A percentile compares a stretch with the other conserved stretches of the same genome.
Conservation (phyloP, 768 basidiomycete species). For the Dioszegia hungarica region DNA sequence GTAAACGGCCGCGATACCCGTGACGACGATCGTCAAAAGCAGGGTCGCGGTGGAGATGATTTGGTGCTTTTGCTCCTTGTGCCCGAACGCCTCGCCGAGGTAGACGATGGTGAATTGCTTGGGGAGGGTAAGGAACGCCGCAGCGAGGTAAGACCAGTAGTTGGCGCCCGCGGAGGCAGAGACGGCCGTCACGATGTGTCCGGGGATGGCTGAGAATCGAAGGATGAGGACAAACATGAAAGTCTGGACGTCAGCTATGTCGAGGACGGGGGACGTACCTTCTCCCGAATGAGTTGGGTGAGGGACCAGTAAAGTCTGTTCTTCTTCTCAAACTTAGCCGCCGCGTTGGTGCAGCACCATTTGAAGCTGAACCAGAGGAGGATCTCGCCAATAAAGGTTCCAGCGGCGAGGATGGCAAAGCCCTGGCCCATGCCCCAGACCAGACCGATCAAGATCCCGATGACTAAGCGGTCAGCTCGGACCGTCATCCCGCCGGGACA, state of each 20-base stretch:
- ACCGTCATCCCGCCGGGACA: too few species aligned
- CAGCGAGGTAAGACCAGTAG: conserved; percentile 39
- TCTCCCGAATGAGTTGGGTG: conserved; percentile 43
- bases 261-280: conserved; percentile 15
- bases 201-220: conserved; percentile 45
- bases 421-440: conserved; percentile 40
- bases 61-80: conserved; percentile 32
- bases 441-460: conserved; percentile 41
- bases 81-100: conserved; percentile 40
- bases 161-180: conserved; percentile 44
- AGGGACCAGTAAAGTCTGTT: conserved; percentile 44
- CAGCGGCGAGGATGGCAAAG: conserved; percentile 42
- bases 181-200: conserved; percentile 45
- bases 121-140: conserved; percentile 40
- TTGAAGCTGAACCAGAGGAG: conserved; percentile 45
- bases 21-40: conserved; percentile 36
- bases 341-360: conserved; percentile 39
- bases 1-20: conserved; percentile 43
- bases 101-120: conserved; percentile 46
- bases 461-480: conserved; percentile 16
- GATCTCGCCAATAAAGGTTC: conserved; percentile 45
- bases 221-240: conserved; percentile 46
- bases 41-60: conserved; percentile 35
- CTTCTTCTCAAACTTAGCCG: conserved; percentile 45
- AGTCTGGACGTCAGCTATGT: conserved; percentile 15